Base-by-base conservation (phyloP, 768 basidiomycete species). In the Tricholoma saponaceum region DNA sequence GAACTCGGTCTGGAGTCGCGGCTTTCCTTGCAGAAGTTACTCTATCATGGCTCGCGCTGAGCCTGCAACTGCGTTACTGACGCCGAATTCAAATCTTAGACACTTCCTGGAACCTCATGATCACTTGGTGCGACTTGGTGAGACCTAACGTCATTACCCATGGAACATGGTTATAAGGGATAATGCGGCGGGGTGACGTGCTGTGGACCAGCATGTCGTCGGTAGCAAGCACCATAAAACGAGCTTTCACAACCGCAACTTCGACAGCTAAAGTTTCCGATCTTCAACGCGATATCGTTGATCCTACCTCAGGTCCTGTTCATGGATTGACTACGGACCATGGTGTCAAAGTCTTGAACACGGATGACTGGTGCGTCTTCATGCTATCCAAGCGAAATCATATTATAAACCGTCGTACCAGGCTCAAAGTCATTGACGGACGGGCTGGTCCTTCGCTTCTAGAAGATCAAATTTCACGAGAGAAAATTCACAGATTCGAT, bases 401-500 rank as follows among this genome's bases (percentile, higher is more conserved):
- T 57, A 28, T 62, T 30, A 39, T 16, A 51, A 9, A 55, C 52
- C 26, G 26, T 13, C 14, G 3, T 43, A 13, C 47, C 57, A 89
- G 87, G 86, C 71, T 87, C 44, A 83, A 79, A 66, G 80, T 77
- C 20, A 68, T 74, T 18, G 70, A 77, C 59, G 81, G 77, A 30
- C 62, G 70, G 23, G 70, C 73, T 2, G 94, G 92, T 0, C 88
- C 92, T 1, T 81, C 83, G 23, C 75, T 92, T 7, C 78, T 95
- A n/a, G 90, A 91, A 65, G 89, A 90, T 66, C 85, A 88, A 57
- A 79, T 89, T 60, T 80, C 79, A 4, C 82, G 87, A 61, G 86
- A 89, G 74, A 90, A 91, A 70, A 83, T 92, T 28, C 82, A 82
- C 54, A 81, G 85, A 13, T 94, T 92, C 64, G 91, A 93, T 67